Percentiles rank a stretch among this genome's conserved stretches.
Evolutionary conservation across 371 early-diverging fungal species (phyloP).

Genomic region (Syncephalastrum racemosum): DNA sequence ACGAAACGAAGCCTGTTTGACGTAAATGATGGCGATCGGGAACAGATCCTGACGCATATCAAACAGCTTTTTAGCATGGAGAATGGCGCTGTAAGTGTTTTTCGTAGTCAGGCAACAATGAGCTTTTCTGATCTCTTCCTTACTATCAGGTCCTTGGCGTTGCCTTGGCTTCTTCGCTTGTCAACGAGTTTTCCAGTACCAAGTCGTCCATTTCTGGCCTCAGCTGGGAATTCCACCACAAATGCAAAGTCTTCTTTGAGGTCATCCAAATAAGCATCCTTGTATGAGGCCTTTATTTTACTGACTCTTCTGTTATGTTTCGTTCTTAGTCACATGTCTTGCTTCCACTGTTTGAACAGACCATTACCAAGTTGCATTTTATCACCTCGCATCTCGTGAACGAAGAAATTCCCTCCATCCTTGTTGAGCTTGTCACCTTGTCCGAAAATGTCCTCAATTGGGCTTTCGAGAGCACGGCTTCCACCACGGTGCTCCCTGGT

Average conservation of each 20-base stretch:
- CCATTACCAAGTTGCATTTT: slow-evolving; percentile 33
- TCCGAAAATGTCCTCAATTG: slow-evolving; percentile 66
- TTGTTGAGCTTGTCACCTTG: slow-evolving; percentile 48
- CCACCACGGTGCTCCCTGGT: slow-evolving; percentile 40
- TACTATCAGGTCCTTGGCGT: slow-evolving; percentile 48
- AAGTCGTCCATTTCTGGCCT: slow-evolving; percentile 64
- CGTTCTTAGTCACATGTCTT: slow-evolving; percentile 23
- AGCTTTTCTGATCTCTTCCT: background rate
- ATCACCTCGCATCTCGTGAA: background rate
- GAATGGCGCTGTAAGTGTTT: slow-evolving; percentile 33
- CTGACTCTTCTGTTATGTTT: background rate
- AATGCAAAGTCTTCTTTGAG: slow-evolving; percentile 67
- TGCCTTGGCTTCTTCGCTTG: slow-evolving; percentile 53
- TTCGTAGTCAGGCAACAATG: background rate
- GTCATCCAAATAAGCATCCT: slow-evolving; percentile 17
- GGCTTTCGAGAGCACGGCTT: slow-evolving; percentile 63
- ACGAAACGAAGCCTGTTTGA: slow-evolving; percentile 72
- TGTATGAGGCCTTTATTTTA: background rate
- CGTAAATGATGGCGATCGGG: slow-evolving; percentile 49
- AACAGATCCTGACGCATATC: slow-evolving; percentile 51
- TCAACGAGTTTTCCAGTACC: slow-evolving; percentile 69
- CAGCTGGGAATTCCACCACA: slow-evolving; percentile 69
- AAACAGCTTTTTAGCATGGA: slow-evolving; percentile 53
- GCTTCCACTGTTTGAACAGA: slow-evolving; percentile 31
- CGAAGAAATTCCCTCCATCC: slow-evolving; percentile 13